Conservation (phyloP, 305 asterid species). For the Caryopteris hybrid region DNA sequence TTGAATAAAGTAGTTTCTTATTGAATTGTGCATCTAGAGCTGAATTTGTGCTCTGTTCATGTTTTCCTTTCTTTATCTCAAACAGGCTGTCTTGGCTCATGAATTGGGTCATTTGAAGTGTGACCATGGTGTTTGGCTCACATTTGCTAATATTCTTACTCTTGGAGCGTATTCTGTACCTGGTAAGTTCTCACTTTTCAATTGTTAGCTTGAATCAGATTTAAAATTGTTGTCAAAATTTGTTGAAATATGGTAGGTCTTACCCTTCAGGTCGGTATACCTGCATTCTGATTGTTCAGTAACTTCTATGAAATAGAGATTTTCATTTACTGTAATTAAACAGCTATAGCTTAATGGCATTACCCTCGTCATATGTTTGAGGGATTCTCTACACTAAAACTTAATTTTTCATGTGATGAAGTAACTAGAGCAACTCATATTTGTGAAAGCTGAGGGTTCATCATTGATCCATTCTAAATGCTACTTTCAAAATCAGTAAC, state of each 20-base stretch:
- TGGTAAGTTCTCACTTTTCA: slow-evolving; percentile 39
- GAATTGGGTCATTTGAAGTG: slow-evolving; percentile 94
- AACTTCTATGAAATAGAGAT: background rate
- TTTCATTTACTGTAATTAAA: background rate
- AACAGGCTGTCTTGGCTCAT: slow-evolving; percentile 90
- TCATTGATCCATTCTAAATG: background rate
- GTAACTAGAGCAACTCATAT: background rate
- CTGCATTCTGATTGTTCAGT: background rate
- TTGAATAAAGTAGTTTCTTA: too few relatives aligned
- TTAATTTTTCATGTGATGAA: background rate
- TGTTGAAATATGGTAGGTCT: background rate
- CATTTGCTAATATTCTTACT: slow-evolving; percentile 82
- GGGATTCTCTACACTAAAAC: background rate
- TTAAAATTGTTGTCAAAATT: background rate
- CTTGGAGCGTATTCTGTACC: slow-evolving; percentile 87
- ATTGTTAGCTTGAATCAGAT: slow-evolving; percentile 6
- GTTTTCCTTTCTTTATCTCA: background rate
- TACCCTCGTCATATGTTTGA: too few relatives aligned
- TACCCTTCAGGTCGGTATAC: background rate
- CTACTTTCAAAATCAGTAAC: background rate
- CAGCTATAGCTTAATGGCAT: too few relatives aligned
- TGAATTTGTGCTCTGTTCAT: background rate
- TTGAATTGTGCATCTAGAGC: slow-evolving; percentile 3
- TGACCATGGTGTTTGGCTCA: slow-evolving; percentile 94
- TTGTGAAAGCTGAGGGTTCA: background rate